Base-by-base conservation (phyloP, 148 eudicot genomes). In the Camellia sinensis region DNA sequence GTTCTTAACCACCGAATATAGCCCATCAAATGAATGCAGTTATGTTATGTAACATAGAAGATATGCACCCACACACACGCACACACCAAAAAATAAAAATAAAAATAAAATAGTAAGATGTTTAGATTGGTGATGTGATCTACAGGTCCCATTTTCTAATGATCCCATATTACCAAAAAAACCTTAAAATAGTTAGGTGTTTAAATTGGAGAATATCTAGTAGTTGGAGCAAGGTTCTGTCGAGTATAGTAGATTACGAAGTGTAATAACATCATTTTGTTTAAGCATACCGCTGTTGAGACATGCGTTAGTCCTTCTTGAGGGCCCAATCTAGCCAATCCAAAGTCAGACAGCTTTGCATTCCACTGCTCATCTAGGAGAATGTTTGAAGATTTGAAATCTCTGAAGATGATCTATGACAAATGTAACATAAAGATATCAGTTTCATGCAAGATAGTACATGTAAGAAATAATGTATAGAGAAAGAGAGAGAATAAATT, bases 291-390 rank as follows among this genome's bases (percentile, higher is more conserved):
- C 86, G 93, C 93, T 21, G 96, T 92, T 66, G 96, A 90, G 80
- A 92, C 93, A 83, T 92, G 96, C 21, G 90, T 90, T 74, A 80
- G 75, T 75, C 96, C 96, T 80, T 92, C 96, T 59, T 65, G 15
- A 78, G 96, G 96, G 54, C 96, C 96, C 83, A 92, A 80, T 83
- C 96, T 86, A 50, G 96, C 96, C 85, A 92, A 85, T 84, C 96
- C 96, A 87, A 92, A 92, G 79, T 92, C 96, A 22, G 96, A 92
- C 37, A 92, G 86, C 82, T 92, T 92, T 29, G 96, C 91, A 78
- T 89, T 92, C 96, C 96, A 92, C 11, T 89, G 82, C 59, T 88
- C 93, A 82, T 90, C 96, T 13, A 92, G 81, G 62, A 92, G 86
- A 78, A 92, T 92, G 82, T 92, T 92, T 64, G 96, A 92, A 67